Base-by-base conservation (phyloP, 2,329 filamentous ascomycete species). In the Raffaelea albimanens region DNA sequence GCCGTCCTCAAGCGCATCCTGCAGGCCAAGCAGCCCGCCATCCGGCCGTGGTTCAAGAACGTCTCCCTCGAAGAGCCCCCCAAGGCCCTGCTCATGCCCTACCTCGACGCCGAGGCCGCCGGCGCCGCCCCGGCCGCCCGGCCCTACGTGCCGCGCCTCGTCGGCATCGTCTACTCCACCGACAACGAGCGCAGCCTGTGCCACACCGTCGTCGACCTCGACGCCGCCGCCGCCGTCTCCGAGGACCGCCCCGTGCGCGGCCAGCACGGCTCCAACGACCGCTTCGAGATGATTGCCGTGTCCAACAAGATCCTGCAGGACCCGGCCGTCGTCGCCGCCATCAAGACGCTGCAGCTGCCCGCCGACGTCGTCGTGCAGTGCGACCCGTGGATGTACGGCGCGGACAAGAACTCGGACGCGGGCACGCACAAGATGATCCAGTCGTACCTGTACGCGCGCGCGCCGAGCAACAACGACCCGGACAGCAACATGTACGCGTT, bases 381-480 rank as follows among this genome's bases (percentile, higher is more conserved):
- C 20, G 40, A 41, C 40, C 22, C 40, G 20, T 41, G 40, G 40
- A 41, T 41, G 40, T 41, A 23, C 22, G 40, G 40, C 20, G 40
- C 40, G 11, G 40, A 41, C 40, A 20, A 22, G 13, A 19, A 41
- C 22, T 22, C 40, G 20, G 5, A 22, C 40, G 40, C 23, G 22
- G 40, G 16, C 40, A 41, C 40, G 40, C 40, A 41, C 40, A 41
- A 41, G 40, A 19, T 41, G 40, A 41, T 41, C 40, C 40, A 41
- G 40, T n/a, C 20, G 9, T 23, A 23, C 8, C 40, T 41, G 40
- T 41, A 41, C 16, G 40, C 40, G 40, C 20, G 40, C 4, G 40
- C 20, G 20, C 40, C 40, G 20, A 4, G 14, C 18, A 19, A 41
- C 40, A n/a, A 41, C 40, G 4, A 77, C 46, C 40, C 22, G 4